Evolutionary conservation across 2,329 filamentous ascomycete genomes (phyloP), one percentile per base, ranked within the genome.

Genomic region (Neofusicoccum kwambonambiense): DNA sequence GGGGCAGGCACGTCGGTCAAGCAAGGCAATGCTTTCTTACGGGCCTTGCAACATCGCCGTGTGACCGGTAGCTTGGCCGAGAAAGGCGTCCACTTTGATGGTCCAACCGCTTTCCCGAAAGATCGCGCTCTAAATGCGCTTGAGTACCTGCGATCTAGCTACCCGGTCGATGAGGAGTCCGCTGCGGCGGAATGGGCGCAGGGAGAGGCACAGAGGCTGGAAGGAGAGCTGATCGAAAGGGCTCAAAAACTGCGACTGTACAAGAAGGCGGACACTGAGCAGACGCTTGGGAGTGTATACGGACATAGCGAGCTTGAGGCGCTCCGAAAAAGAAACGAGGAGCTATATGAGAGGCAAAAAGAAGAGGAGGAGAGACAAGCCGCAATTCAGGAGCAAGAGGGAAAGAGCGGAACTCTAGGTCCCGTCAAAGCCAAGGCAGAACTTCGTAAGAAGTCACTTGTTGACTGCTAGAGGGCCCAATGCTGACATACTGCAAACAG

Each of bases 141-240:
- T 27, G 69, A 72, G 31, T 78, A 74, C 72, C 68, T 79, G 52
- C 74, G 77, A 13, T 67, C 74, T 5, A 64, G 65, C 12, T 75
- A 72, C 58, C 77, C 77, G n/a, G 70, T 78, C 35, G 77, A 79
- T 66, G 77, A 79, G 61, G 76, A 77, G 54, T 71, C 73, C 1
- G 76, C 76, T 13, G 77, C 77, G 9, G 73, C 76, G 57, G 73
- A 74, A 62, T 79, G 76, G 75, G 75, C 76, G 6, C 74, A 77
- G 67, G 72, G 69, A 47, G 76, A 78, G 64, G 76, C 75, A 2
- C 75, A 77, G 64, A 71, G 74, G 50, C 75, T 78, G n/a, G 69
- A 76, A 27, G 74, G 75, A 47, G 75, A 77, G 66, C 67, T 78
- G 4, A 74, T 64, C 34, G 54, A 64, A 49, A 47, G 71, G 34